Evolutionary conservation across 1,284 basidiomycete genomes (phyloP), one percentile per base, ranked within the genome.

Genomic region (Abortiporus biennis): DNA sequence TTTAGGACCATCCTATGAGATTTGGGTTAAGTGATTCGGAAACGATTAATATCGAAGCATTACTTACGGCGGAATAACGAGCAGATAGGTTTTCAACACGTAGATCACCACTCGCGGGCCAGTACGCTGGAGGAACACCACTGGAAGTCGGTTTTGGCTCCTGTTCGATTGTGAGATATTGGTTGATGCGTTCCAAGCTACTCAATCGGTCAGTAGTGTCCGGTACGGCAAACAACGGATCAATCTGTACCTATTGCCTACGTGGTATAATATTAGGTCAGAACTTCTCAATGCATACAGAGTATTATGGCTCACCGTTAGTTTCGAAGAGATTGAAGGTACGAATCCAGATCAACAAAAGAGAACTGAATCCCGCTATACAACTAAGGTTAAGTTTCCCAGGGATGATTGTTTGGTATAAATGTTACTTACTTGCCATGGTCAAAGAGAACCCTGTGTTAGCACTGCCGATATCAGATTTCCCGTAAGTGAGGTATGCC

Each of bases 111-210:
- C 76, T 81, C 0, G 78, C 68, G 0, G 87, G 87, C 86, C 87
- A 90, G 45, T 81, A 76, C 0, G 85, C 85, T 2, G 85, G 82
- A 16, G 69, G 61, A 3, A 46, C 46, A 8, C 77, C 76, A 11
- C 58, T 54, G 19, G 64, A 56, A 0, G 68, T 69, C 1, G 72
- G 54, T 42, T 68, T 65, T 1, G 75, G 74, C 55, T 90, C 87
- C 55, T 87, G 83, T 42, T 85, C 84, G 43, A 87, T 85, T 11
- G 67, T 59, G 35, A 86, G 59, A 55, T 89, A 90, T 21, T 75
- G 74, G 53, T 85, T 74, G 41, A 91, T 80, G 22, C 88, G 76
- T 57, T 91, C 86, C 47, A 91, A 66, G 55, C 80, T 82, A 45
- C 13, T 13, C 13, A 16, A 13, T 22, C 43, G 12, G 6, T 5